phyloP scores from a whole-genome alignment of 192 early-diverging fungal genomes.

The Diversispora eburnea region DNA sequence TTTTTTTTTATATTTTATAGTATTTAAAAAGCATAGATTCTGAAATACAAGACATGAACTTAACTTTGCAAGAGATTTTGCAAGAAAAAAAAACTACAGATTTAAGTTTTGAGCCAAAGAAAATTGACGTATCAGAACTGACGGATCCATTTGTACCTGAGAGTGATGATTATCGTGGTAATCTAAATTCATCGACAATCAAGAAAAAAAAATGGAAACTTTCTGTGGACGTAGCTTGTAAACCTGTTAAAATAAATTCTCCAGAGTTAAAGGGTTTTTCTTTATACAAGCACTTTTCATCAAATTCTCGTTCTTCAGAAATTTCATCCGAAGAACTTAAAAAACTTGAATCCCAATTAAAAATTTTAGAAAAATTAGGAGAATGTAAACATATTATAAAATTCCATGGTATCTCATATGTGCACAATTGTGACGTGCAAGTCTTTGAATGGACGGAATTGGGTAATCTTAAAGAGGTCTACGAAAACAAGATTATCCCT shows the following conservation, averaged over 20 bases:
- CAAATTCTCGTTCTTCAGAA: background rate
- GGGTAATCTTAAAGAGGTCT: conserved; percentile 8
- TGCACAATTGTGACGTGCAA: background rate
- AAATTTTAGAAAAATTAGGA: background rate
- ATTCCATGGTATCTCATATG: conserved; percentile 8
- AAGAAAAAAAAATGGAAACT: conserved; percentile 8
- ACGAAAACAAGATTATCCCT: background rate
- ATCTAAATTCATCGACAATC: background rate
- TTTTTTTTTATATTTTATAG: background rate
- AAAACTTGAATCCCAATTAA: background rate
- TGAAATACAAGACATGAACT: too few relatives aligned
- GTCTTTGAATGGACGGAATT: conserved; percentile 24
- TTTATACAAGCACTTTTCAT: too few relatives aligned
- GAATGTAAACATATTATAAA: conserved; percentile 6
- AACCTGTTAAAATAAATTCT: background rate
- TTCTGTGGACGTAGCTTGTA: conserved; percentile 1
- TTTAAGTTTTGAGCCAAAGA: background rate
- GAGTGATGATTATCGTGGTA: background rate
- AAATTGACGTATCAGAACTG: background rate
- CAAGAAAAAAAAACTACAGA: background rate
- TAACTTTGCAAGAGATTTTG: too few relatives aligned
- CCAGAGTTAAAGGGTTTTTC: too few relatives aligned
- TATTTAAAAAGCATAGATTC: background rate
- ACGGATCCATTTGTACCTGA: background rate
- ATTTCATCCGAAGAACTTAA: background rate